Evolutionary conservation across 106 monocot genomes (phyloP).

Genomic region (Dioscorea dumetorum): DNA sequence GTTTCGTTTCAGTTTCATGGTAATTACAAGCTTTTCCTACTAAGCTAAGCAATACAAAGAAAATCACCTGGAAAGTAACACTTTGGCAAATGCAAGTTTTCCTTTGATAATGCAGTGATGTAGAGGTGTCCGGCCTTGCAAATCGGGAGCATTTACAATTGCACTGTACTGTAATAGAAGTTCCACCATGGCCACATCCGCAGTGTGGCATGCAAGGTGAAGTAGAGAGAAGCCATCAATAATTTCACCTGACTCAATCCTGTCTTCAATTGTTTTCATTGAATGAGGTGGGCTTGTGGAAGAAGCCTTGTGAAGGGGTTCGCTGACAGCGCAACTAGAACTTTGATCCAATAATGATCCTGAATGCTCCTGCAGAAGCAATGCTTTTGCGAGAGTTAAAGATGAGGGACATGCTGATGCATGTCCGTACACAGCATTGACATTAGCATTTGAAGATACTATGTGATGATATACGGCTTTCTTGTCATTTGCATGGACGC

Average conservation of each 20-base stretch:
- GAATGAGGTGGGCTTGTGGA: conserved; percentile 20
- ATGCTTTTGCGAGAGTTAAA: conserved; percentile 60
- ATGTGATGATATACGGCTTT: conserved; percentile 75
- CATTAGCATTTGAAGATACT: conserved; percentile 64
- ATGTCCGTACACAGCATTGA: conserved; percentile 55
- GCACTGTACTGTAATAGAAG: conserved; percentile 94
- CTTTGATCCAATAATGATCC: conserved; percentile 22
- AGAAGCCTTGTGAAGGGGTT: conserved; percentile 29
- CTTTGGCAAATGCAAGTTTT: conserved; percentile 39
- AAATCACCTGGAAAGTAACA: conserved; percentile 76
- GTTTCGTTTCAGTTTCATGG: no score
- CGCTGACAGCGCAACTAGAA: conserved; percentile 23
- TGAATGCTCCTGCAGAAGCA: conserved; percentile 60
- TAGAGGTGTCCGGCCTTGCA: conserved; percentile 65
- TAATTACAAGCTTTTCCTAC: no score
- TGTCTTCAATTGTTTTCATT: conserved; percentile 25
- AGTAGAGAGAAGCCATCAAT: conserved; percentile 72
- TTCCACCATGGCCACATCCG: conserved; percentile 93
- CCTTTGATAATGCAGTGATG: conserved; percentile 84
- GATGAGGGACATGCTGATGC: conserved; percentile 19
- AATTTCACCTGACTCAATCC: conserved; percentile 30
- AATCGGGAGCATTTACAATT: conserved; percentile 60
- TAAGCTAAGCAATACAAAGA: background rate
- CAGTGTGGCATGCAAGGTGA: conserved; percentile 81
- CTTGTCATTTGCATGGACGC: conserved; percentile 71